These are phyloP conservation scores for Tephrocybe sp. DNA, from an alignment of 768 basidiomycete species.

Conservation along the genomic window DNA sequence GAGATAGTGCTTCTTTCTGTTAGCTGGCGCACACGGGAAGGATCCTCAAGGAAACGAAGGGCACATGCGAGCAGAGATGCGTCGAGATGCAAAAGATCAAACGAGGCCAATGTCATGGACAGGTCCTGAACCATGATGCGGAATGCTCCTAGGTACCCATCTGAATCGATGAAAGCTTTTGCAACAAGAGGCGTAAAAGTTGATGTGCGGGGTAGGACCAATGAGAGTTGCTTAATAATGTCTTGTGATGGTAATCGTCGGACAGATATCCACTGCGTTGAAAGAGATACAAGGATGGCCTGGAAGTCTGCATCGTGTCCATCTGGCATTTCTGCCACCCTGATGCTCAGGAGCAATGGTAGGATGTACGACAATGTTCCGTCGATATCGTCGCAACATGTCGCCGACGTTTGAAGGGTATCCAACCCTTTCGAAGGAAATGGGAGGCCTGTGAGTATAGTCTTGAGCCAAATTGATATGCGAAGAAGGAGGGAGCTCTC, in stretches of 20 bases:
- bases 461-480: slow-evolving; percentile 5
- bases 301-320: slow-evolving; percentile 8
- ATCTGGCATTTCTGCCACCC: background rate
- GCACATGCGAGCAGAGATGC: slow-evolving; percentile 53
- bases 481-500: background rate
- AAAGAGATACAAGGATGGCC: slow-evolving; percentile 11
- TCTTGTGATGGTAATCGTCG: background rate
- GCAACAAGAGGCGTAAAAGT: slow-evolving; percentile 18
- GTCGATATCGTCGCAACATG: slow-evolving; percentile 5
- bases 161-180: slow-evolving; percentile 13
- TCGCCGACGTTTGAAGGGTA: background rate
- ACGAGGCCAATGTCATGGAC: slow-evolving; percentile 27
- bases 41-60: slow-evolving; percentile 43
- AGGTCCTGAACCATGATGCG: slow-evolving; percentile 22
- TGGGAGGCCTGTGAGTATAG: slow-evolving; percentile 2
- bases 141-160: slow-evolving; percentile 10
- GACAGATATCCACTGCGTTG: slow-evolving; percentile 11
- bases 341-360: background rate
- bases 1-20: slow-evolving; percentile 15
- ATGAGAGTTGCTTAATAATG: slow-evolving; percentile 22
- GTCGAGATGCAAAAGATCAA: slow-evolving; percentile 39
- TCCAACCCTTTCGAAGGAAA: background rate
- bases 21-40: slow-evolving; percentile 19
- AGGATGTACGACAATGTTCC: slow-evolving; percentile 5
- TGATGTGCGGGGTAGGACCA: slow-evolving; percentile 23